Conservation (phyloP, 2,329 filamentous ascomycete species). For the Aspergillus pseudotamarii region DNA sequence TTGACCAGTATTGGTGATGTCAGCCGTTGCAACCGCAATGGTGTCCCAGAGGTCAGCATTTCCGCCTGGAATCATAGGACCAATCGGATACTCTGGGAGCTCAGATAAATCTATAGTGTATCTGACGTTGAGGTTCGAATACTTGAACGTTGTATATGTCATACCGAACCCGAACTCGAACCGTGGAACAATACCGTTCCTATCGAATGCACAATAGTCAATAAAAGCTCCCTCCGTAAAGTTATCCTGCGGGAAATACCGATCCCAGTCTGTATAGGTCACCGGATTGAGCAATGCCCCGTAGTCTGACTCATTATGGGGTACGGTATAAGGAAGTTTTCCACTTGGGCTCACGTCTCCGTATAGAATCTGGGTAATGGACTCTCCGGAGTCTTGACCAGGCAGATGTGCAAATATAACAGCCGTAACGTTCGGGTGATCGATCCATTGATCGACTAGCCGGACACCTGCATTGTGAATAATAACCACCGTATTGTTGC, state of each 20-base stretch:
- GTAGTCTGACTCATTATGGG: constrained; percentile 67
- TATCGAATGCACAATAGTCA: constrained; percentile 26
- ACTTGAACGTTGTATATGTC: constrained; percentile 70
- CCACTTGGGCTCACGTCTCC: constrained; percentile 76
- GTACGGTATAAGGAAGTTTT: constrained; percentile 81
- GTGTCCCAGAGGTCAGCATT: constrained; percentile 27
- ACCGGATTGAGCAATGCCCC: constrained; percentile 42
- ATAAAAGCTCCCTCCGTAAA: constrained; percentile 20
- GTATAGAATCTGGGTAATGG: constrained; percentile 79
- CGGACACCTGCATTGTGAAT: constrained; percentile 75
- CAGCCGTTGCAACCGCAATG: constrained; percentile 51
- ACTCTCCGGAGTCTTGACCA: constrained; percentile 80
- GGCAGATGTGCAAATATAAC: constrained; percentile 83
- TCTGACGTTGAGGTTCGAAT: constrained; percentile 70
- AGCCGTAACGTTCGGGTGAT: constrained; percentile 77
- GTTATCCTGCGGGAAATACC: constrained; percentile 16
- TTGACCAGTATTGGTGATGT: constrained; percentile 72
- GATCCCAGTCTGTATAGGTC: not conserved
- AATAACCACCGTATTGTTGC: constrained; percentile 82
- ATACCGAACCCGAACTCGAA: constrained; percentile 58
- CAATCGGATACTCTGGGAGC: constrained; percentile 33
- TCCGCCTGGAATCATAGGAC: constrained; percentile 40
- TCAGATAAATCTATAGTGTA: constrained; percentile 60
- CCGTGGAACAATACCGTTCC: constrained; percentile 18
- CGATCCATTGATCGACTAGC: constrained; percentile 51